A percentile compares a stretch with the other conserved stretches of the same genome.
Conservation (phyloP, 208 protist species). For the Porcisia deanei region DNA sequence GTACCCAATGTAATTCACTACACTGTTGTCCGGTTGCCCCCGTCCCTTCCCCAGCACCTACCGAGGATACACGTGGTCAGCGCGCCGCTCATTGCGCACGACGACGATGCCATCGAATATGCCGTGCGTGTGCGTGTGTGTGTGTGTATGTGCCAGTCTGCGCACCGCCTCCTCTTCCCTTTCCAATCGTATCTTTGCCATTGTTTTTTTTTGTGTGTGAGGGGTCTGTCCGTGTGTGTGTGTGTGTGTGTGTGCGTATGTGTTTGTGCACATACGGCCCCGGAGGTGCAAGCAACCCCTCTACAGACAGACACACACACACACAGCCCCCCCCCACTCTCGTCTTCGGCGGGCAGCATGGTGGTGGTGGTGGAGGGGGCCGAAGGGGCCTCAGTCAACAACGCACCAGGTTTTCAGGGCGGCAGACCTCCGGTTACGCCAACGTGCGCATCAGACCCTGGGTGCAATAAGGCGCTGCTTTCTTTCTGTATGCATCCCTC, state of each 20-base stretch:
- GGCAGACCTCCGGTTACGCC: neutral
- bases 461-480: neutral
- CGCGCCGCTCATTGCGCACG: neutral
- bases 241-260: neutral
- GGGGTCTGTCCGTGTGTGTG: neutral
- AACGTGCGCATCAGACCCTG: neutral
- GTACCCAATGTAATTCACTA: neutral
- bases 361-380: neutral
- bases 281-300: neutral
- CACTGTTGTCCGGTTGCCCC: neutral
- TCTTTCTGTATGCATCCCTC: constrained; percentile 8
- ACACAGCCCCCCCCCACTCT: neutral
- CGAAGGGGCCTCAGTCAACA: neutral
- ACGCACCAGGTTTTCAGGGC: neutral
- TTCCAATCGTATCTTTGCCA: neutral
- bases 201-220: neutral
- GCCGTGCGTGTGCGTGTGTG: neutral
- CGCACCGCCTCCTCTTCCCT: neutral
- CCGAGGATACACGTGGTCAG: neutral
- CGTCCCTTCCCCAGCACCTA: neutral
- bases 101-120: neutral
- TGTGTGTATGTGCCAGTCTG: neutral
- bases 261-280: neutral
- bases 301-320: neutral
- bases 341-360: neutral